Conservation (phyloP, 352 stramenopile species). For the Elongisporangium senticosum region DNA sequence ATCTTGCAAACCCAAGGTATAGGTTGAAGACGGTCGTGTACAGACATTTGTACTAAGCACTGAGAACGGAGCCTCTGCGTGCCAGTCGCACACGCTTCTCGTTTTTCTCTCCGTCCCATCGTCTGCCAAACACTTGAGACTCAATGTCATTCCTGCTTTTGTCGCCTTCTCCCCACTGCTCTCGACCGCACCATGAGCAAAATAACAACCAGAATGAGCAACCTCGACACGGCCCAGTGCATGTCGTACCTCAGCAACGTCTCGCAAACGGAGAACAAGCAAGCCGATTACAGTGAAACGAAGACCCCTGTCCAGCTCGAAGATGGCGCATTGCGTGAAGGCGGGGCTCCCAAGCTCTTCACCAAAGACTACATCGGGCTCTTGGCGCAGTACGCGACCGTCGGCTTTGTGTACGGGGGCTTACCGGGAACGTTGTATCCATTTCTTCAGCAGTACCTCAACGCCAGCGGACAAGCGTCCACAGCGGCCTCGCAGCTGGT, state of each 20-base stretch:
- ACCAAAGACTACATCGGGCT: constrained; percentile 18
- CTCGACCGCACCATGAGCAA: no score
- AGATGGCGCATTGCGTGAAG: constrained; percentile 18
- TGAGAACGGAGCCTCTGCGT: no score
- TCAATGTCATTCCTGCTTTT: no score
- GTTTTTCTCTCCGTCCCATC: no score
- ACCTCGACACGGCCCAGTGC: background rate
- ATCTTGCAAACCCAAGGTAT: no score
- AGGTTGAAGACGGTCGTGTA: no score
- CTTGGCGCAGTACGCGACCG: constrained; percentile 22
- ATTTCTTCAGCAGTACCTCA: constrained; percentile 25
- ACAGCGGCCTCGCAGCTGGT: constrained; percentile 20
- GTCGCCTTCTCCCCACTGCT: no score
- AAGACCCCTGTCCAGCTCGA: constrained; percentile 24
- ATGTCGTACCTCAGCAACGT: constrained; percentile 16
- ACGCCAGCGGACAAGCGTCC: constrained; percentile 12
- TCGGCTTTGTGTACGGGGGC: constrained; percentile 25
- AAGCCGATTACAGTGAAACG: constrained; percentile 13
- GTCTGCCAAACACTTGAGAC: no score
- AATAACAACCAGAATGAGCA: no score
- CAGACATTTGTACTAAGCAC: no score
- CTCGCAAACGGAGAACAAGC: constrained; percentile 14
- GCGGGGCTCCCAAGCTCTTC: constrained; percentile 14
- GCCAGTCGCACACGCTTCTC: no score
- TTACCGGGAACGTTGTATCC: constrained; percentile 23